Evolutionary conservation across 495 filamentous ascomycete species (phyloP), one percentile per base, ranked within the genome.

Genomic region (Xylaria grammica): DNA sequence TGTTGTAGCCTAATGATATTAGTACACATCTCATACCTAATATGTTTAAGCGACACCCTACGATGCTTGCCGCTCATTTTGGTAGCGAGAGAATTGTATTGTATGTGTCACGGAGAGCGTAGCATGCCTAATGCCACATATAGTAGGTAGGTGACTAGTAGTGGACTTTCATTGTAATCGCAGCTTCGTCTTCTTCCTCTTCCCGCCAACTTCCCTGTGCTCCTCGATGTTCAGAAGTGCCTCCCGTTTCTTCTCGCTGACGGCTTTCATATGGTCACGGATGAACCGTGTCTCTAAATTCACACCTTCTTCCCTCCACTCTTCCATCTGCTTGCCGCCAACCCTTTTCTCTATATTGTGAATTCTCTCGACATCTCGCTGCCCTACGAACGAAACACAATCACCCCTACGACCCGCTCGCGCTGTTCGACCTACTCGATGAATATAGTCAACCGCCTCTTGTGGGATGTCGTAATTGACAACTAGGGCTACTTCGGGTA

Each of bases 361-460:
- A 19, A 98, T 85, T 6, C 97, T 82, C 66, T 90, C 84, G 2
- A 97, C 92, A 74, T 98, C 95, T 62, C 93, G 81, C 82, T 97
- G 94, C 26, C 94, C 95, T 2, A 99, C 87, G 62, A 99, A 84
- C 15, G 93, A 97, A 17, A 97, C 87, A 2, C 89, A 88, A 61
- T 92, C 88, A 71, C 95, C 95, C 27, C 76, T 79, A 46, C 91
- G 84, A 0, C 96, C 95, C 7, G 95, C 95, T 82, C 95, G 86
- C 8, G 96, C 95, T 11, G 95, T 99, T 70, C 95, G 89, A 70
- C 95, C 95, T 58, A 97, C 94, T 22, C 95, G 89, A 77, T 99
- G 95, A 63, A 99, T 92, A 69, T 98, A 99, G 74, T 97, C 96
- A 74, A 97, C 95, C 36, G 95, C 93, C 73, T 97, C 92, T 2